Percentiles rank a stretch among this genome's conserved stretches.
Conservation (phyloP, 2,329 filamentous ascomycete genomes). For the Ophiostoma tasmaniense region DNA sequence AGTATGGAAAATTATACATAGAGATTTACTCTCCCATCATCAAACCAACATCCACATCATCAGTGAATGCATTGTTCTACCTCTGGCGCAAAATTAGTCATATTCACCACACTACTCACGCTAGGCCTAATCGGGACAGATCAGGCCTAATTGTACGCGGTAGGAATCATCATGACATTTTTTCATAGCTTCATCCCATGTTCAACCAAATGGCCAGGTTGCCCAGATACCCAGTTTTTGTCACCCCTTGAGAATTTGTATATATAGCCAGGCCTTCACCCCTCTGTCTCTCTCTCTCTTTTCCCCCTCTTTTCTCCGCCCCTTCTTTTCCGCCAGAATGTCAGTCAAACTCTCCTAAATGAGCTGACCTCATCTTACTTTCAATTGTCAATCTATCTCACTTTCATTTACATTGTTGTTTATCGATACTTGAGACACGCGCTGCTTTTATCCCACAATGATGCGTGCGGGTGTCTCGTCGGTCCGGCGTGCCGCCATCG, state of each 20-base stretch:
- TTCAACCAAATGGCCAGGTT: neutral
- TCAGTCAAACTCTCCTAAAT: neutral
- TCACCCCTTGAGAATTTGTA: neutral
- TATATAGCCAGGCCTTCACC: neutral
- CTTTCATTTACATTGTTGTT: neutral
- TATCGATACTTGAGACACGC: neutral
- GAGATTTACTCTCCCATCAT: neutral
- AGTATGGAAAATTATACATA: neutral
- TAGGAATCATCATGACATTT: slow-evolving; percentile 11
- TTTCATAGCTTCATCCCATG: slow-evolving; percentile 6
- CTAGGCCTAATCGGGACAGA: neutral
- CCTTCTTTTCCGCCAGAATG: neutral
- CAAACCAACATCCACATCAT: neutral
- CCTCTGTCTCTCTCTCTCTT: neutral
- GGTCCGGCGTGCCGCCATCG: neutral
- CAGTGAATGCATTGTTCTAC: neutral
- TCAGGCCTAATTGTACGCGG: slow-evolving; percentile 10
- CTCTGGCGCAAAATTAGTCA: neutral
- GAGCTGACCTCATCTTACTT: neutral
- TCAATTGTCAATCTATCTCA: neutral
- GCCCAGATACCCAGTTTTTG: neutral
- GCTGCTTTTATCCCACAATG: neutral
- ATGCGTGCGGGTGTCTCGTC: neutral
- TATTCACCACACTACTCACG: neutral
- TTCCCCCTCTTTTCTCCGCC: neutral